These are phyloP conservation scores for Pseudonitzschia multiseries DNA, from an alignment of 108 stramenopile genomes.

Conservation along the genomic window DNA sequence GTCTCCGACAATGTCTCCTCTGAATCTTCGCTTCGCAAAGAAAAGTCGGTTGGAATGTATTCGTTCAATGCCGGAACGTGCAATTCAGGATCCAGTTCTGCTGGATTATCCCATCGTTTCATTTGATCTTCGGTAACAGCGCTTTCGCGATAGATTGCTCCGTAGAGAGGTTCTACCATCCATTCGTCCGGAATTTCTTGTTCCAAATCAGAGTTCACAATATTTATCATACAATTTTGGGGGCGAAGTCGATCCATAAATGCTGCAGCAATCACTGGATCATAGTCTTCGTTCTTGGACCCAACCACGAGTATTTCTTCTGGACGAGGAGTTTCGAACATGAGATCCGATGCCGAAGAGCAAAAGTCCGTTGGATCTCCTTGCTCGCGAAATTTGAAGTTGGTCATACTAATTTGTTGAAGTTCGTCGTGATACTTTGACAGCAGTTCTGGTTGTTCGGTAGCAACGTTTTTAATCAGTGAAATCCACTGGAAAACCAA, in stretches of 20 bases:
- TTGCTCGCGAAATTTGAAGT: slow-evolving; percentile 81
- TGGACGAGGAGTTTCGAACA: slow-evolving; percentile 60
- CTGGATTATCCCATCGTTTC: slow-evolving; percentile 61
- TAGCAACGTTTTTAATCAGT: slow-evolving; percentile 59
- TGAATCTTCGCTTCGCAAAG: slow-evolving; percentile 68
- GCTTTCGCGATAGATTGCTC: slow-evolving; percentile 72
- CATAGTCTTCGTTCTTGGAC: slow-evolving; percentile 50
- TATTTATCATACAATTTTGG: slow-evolving; percentile 65
- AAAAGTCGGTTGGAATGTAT: slow-evolving; percentile 82
- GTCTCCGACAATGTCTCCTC: slow-evolving; percentile 17
- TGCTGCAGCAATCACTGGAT: slow-evolving; percentile 54
- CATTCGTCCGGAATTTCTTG: slow-evolving; percentile 54
- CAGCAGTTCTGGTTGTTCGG: slow-evolving; percentile 50
- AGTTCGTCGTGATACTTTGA: slow-evolving; percentile 77
- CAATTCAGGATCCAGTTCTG: slow-evolving; percentile 53
- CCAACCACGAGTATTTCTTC: slow-evolving; percentile 55
- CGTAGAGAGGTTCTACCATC: slow-evolving; percentile 87
- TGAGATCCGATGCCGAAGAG: slow-evolving; percentile 64
- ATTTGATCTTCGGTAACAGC: slow-evolving; percentile 48
- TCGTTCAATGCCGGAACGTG: slow-evolving; percentile 74
- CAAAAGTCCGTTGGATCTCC: slow-evolving; percentile 83
- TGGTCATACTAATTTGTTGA: slow-evolving; percentile 55
- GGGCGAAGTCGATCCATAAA: slow-evolving; percentile 78
- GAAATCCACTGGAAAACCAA: slow-evolving; percentile 81
- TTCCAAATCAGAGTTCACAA: slow-evolving; percentile 59